Evolutionary conservation across 2,329 filamentous ascomycete species (phyloP), one percentile per base, ranked within the genome.

Genomic region (Raffaelea albimanens): DNA sequence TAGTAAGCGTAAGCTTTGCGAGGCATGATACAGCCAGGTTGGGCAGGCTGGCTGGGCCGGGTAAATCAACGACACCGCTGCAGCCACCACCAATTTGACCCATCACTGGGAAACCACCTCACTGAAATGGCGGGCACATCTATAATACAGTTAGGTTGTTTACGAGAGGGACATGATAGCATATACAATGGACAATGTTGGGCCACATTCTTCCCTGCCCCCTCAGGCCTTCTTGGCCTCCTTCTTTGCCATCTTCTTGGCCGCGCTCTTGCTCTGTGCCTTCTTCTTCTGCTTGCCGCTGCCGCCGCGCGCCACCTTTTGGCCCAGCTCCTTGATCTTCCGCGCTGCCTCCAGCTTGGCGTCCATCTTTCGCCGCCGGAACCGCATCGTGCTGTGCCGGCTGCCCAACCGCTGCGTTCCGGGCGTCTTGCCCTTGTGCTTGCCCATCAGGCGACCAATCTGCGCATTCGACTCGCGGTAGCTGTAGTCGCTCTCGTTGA

Each of bases 391-490:
- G 54, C 70, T 67, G 59, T 72, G 73, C 42, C 76, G 65, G 50
- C 73, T 73, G 20, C 68, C 64, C 58, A 73, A 71, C 10, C 46
- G 50, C 23, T 53, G 52, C 47, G 71, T 67, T 52, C 70, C 73
- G 21, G 71, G 68, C 48, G 71, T 64, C 48, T 70, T 65, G 19
- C 70, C 68, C 58, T 73, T 75, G 52, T 73, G 74, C 55, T 65
- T 67, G 45, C 67, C 63, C 22, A 73, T 70, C 43, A 81, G 64
- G 10, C 70, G 69, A 13, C 77, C 77, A 43, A 81, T 75, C 22
- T 71, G 67, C 69, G 74, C 78, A 64, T 76, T 79, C 58, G 76
- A 73, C 65, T 81, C 77, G 45, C 71, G 68, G 62, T 80, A 81
- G 55, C 71, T 71, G 66, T 80, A 80, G 59, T 78, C 51, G 45